Percentiles rank a stretch among this genome's conserved stretches.
phyloP scores from a whole-genome alignment of 2,329 filamentous ascomycete genomes.

The Neopestalotiopsis sp. region DNA sequence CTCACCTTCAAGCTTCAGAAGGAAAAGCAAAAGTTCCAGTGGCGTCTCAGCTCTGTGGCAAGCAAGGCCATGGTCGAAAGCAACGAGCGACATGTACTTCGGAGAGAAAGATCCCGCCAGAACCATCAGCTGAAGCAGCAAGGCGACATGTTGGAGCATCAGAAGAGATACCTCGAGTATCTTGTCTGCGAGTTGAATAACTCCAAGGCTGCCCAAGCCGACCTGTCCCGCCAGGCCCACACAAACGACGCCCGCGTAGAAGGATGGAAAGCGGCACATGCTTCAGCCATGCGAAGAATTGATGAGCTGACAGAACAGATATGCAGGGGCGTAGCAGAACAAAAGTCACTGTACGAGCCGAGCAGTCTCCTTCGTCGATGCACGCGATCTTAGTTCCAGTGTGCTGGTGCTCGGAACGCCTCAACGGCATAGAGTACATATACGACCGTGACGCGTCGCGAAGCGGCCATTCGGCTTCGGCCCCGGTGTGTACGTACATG shows the following conservation, averaged over 20 bases:
- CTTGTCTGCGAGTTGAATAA: not conserved
- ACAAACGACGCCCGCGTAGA: not conserved
- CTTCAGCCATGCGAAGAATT: not conserved
- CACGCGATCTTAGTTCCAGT: not conserved
- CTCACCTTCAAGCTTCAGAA: not conserved
- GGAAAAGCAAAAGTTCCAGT: not conserved
- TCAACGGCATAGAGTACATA: not conserved
- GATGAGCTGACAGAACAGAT: not conserved
- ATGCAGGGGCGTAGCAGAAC: not conserved
- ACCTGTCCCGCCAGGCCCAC: not conserved
- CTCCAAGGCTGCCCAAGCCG: not conserved
- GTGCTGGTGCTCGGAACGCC: not conserved
- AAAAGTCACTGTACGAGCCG: not conserved
- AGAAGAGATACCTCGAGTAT: not conserved
- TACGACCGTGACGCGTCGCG: not conserved
- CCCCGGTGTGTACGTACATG: no score
- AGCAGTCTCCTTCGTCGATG: not conserved
- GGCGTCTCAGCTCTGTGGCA: not conserved
- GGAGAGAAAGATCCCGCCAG: not conserved
- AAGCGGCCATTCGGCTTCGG: no score
- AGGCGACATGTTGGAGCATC: not conserved
- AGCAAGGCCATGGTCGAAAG: not conserved
- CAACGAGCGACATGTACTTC: not conserved
- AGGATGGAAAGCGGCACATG: not conserved
- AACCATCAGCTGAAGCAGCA: not conserved